These are phyloP conservation scores for Cytidiella melzeri DNA, from an alignment of 768 basidiomycete species.

Conservation along the genomic window DNA sequence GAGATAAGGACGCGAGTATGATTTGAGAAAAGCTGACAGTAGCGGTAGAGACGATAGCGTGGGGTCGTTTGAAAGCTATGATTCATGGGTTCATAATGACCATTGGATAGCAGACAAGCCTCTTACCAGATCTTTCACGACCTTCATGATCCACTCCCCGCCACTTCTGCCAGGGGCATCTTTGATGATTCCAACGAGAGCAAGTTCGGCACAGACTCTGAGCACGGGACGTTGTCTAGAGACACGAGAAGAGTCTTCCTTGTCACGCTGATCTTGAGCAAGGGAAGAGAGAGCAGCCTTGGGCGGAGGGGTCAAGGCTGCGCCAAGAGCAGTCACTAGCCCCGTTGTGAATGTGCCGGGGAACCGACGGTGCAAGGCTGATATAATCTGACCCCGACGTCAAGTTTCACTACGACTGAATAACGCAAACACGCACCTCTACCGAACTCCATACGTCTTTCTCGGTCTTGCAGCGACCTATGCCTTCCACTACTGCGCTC, in stretches of 20 bases:
- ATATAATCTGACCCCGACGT: slow-evolving; percentile 60
- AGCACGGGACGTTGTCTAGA: slow-evolving; percentile 79
- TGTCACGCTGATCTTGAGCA: slow-evolving; percentile 78
- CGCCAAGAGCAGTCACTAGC: slow-evolving; percentile 53
- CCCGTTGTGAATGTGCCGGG: slow-evolving; percentile 71
- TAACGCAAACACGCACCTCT: slow-evolving; percentile 53
- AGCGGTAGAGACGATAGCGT: slow-evolving; percentile 83
- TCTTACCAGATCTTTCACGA: slow-evolving; percentile 74
- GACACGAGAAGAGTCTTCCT: slow-evolving; percentile 80
- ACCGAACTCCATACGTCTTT: slow-evolving; percentile 89
- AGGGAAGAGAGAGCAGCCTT: slow-evolving; percentile 50
- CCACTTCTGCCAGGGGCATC: slow-evolving; percentile 66
- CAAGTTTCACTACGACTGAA: slow-evolving; percentile 1
- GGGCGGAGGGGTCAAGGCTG: slow-evolving; percentile 54
- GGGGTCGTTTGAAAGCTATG: slow-evolving; percentile 83
- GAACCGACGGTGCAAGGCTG: slow-evolving; percentile 83
- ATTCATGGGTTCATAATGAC: slow-evolving; percentile 13
- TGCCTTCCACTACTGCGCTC: slow-evolving; percentile 79
- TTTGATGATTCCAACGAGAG: slow-evolving; percentile 77
- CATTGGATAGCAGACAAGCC: slow-evolving; percentile 21
- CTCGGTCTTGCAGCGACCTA: slow-evolving; percentile 84
- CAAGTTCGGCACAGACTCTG: slow-evolving; percentile 85
- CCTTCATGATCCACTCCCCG: slow-evolving; percentile 88
- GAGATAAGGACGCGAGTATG: slow-evolving; percentile 84
- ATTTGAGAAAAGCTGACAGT: slow-evolving; percentile 87